Percentiles rank a stretch among this genome's conserved stretches.
phyloP scores from a whole-genome alignment of 768 basidiomycete species.

The Termitomyces sp. region DNA sequence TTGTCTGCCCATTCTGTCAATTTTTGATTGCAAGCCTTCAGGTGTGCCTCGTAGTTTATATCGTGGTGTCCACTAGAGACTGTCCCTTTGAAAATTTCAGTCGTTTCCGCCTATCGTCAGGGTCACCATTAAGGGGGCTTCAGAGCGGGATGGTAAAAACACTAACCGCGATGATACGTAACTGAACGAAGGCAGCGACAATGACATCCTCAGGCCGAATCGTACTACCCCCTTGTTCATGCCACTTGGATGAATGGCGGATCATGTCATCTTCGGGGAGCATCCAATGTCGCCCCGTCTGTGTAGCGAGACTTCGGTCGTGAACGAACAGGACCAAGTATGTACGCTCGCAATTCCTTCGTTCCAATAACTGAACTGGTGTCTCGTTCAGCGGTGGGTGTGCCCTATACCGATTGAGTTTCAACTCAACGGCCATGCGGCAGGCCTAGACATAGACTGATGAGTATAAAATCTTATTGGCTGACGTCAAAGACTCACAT shows the following conservation, averaged over 20 bases:
- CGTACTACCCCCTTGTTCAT: slow-evolving; percentile 47
- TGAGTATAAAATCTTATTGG: not conserved
- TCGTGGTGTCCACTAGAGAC: slow-evolving; percentile 44
- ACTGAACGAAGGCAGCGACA: slow-evolving; percentile 67
- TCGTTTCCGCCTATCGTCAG: slow-evolving; percentile 60
- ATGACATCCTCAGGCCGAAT: slow-evolving; percentile 77
- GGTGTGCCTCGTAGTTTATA: slow-evolving; percentile 66
- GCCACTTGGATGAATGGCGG: slow-evolving; percentile 65
- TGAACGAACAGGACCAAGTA: slow-evolving; percentile 85
- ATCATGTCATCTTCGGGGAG: slow-evolving; percentile 81
- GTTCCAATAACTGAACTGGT: slow-evolving; percentile 61
- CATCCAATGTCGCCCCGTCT: slow-evolving; percentile 87
- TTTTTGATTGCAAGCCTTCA: slow-evolving; percentile 68
- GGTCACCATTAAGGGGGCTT: not conserved
- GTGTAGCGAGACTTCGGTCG: slow-evolving; percentile 80
- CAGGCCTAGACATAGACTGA: slow-evolving; percentile 48
- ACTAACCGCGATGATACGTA: slow-evolving; percentile 70
- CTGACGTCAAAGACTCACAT: slow-evolving; percentile 40
- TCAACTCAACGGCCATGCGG: slow-evolving; percentile 83
- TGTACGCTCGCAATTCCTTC: slow-evolving; percentile 80
- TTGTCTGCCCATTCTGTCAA: slow-evolving; percentile 65
- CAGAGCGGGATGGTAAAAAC: not conserved
- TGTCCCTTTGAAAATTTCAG: slow-evolving; percentile 47
- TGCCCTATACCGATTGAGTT: slow-evolving; percentile 64
- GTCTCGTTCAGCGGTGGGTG: slow-evolving; percentile 54